phyloP scores from a whole-genome alignment of 257 asterid genomes.

The Fraxinus anomala region DNA sequence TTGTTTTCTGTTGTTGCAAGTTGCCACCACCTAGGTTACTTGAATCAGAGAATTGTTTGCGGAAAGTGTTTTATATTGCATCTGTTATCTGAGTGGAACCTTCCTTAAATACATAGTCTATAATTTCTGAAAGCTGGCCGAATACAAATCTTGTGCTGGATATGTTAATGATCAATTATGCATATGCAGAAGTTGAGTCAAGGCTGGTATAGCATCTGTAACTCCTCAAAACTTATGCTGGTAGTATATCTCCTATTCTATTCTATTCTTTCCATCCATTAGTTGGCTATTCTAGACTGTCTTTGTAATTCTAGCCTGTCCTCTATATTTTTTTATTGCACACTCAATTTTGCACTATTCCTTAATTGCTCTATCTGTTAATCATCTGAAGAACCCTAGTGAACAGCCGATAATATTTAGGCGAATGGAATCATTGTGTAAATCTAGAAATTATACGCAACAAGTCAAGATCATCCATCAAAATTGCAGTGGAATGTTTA shows the following conservation, averaged over 20 bases:
- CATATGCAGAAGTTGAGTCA: not conserved
- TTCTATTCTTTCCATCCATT: not conserved
- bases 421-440: not conserved
- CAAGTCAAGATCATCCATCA: not conserved
- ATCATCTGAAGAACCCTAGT: slow-evolving; percentile 5
- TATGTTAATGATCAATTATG: not conserved
- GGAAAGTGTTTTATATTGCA: too few relatives aligned
- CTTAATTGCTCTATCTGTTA: slow-evolving; percentile 8
- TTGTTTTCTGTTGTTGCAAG: too few relatives aligned
- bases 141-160: not conserved
- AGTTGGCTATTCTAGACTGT: not conserved
- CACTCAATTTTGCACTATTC: not conserved
- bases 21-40: too few relatives aligned
- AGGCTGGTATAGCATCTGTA: not conserved
- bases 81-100: not conserved
- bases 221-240: not conserved
- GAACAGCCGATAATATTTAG: not conserved
- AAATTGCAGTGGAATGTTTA: not conserved
- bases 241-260: slow-evolving; percentile 14
- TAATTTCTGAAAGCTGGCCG: not conserved
- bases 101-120: not conserved
- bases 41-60: not conserved
- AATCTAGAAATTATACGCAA: not conserved
- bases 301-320: slow-evolving; percentile 6
- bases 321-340: not conserved